These are phyloP conservation scores for Monosporascus sp. DNA, from an alignment of 2,329 filamentous ascomycete species.

Conservation along the genomic window DNA sequence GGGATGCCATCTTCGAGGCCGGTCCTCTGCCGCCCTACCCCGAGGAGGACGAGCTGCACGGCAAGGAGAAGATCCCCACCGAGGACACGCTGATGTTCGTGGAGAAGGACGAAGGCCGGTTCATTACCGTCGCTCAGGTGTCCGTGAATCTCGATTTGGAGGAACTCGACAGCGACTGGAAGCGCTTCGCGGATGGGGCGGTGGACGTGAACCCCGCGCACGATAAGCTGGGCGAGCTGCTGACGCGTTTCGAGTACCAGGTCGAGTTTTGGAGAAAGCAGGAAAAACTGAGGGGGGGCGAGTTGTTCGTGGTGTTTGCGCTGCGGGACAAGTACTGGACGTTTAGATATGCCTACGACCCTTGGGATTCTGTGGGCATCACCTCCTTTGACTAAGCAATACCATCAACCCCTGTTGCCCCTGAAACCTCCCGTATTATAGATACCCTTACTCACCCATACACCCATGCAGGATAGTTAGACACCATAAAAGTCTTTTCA, in stretches of 20 bases:
- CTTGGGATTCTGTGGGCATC: background rate
- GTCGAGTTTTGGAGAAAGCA: slow-evolving; percentile 3
- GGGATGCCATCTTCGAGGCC: slow-evolving; percentile 1
- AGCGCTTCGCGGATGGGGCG: background rate
- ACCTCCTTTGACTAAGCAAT: background rate
- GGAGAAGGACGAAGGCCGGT: slow-evolving; percentile 1
- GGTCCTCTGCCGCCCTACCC: slow-evolving; percentile 10
- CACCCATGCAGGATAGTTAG: background rate
- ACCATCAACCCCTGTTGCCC: background rate
- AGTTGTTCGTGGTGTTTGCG: slow-evolving; percentile 1
- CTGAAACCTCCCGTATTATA: background rate
- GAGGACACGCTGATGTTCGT: slow-evolving; percentile 13
- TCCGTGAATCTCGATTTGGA: slow-evolving; percentile 9
- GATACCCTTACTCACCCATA: background rate
- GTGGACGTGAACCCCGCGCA: slow-evolving; percentile 3
- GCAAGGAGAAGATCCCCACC: slow-evolving; percentile 9
- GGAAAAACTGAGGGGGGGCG: background rate
- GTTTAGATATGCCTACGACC: background rate
- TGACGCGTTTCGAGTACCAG: slow-evolving; percentile 5
- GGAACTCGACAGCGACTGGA: background rate
- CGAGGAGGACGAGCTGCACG: slow-evolving; percentile 4
- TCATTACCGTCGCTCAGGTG: slow-evolving; percentile 1
- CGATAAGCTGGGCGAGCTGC: slow-evolving; percentile 7
- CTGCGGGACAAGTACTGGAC: slow-evolving; percentile 3
- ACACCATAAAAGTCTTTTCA: too few relatives aligned